A percentile compares a stretch with the other conserved stretches of the same genome.
Evolutionary conservation across 148 eudicot genomes (phyloP).

Genomic region (Vaccinium darrowii): DNA sequence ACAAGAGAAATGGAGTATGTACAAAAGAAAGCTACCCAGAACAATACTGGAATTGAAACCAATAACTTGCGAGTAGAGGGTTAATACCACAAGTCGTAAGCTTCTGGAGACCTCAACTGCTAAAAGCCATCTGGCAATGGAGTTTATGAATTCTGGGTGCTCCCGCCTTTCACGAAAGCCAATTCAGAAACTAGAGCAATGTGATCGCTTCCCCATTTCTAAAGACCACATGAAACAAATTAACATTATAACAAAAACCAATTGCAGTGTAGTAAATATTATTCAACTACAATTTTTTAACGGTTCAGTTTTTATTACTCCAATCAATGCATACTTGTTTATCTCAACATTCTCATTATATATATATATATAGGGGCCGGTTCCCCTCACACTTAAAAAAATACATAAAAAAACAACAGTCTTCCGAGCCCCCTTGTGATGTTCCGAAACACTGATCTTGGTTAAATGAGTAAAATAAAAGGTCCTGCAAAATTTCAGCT

Average conservation of each 20-base stretch:
- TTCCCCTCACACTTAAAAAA: too few relatives aligned
- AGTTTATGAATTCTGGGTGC: conserved; percentile 10
- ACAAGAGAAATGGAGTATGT: background rate
- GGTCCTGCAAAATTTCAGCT: too few relatives aligned
- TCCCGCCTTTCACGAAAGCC: conserved; percentile 47
- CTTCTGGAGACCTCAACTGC: background rate
- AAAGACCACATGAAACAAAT: conserved; percentile 23
- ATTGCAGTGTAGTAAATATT: background rate
- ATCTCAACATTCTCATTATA: background rate
- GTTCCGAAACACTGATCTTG: too few relatives aligned
- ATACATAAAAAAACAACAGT: too few relatives aligned
- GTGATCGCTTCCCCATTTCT: conserved; percentile 99
- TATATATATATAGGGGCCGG: too few relatives aligned
- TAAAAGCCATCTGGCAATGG: background rate
- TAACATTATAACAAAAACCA: background rate
- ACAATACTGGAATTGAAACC: background rate
- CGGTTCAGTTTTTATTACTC: background rate
- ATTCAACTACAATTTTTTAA: background rate
- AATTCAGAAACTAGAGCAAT: conserved; percentile 88
- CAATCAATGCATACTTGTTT: background rate
- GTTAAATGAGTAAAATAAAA: too few relatives aligned
- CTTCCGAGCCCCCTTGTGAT: too few relatives aligned
- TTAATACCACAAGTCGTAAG: background rate
- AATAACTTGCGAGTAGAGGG: background rate
- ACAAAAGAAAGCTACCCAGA: background rate